Base-by-base conservation (phyloP, 2,329 filamentous ascomycete species). In the Colletotrichum simmondsii region DNA sequence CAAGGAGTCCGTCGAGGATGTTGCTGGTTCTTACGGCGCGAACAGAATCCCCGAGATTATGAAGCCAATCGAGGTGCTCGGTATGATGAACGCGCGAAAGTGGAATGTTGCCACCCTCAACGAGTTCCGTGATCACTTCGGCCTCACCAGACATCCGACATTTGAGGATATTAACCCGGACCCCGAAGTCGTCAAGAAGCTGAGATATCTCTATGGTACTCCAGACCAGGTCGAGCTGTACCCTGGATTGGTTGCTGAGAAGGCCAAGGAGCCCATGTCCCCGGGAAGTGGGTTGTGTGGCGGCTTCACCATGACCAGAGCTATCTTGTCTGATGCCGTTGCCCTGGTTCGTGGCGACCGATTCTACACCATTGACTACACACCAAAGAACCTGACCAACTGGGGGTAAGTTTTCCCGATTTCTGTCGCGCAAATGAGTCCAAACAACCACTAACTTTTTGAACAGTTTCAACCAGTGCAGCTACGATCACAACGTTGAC, bases 161-260 rank as follows among this genome's bases (percentile, higher is more conserved):
- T 92, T 92, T 72, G 88, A 90, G 72, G 87, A 90, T 68, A 89
- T 91, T 77, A 91, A 90, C 74, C 83, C 85, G 1, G 85, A 91
- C 75, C 85, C 86, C 3, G 83, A 88, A 24, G 85, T 90, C 49
- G 85, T 87, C 22, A 83, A 89, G 37, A 82, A 86, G 60, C 80
- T 88, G n/a, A 80, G 81, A 35, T 80, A 85, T 54, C 82, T 92
- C n/a, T 89, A 90, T 75, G 88, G 88, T 22, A 86, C 90, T 74
- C 89, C 89, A 0, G 90, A 92, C 77, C 87, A 85, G 74, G 88
- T 92, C 2, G 90, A 92, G 71, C 81, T 92, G 52, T 92, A 92
- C 77, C 89, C 90, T 1, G 90, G 89, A 7, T 49, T 75, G 30
- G 53, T 75, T 4, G 53, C 72, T 2, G 74, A 75, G 58, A 74